Percentiles rank a stretch among this genome's conserved stretches.
Conservation (phyloP, 768 basidiomycete species). For the Phaffia australis region DNA sequence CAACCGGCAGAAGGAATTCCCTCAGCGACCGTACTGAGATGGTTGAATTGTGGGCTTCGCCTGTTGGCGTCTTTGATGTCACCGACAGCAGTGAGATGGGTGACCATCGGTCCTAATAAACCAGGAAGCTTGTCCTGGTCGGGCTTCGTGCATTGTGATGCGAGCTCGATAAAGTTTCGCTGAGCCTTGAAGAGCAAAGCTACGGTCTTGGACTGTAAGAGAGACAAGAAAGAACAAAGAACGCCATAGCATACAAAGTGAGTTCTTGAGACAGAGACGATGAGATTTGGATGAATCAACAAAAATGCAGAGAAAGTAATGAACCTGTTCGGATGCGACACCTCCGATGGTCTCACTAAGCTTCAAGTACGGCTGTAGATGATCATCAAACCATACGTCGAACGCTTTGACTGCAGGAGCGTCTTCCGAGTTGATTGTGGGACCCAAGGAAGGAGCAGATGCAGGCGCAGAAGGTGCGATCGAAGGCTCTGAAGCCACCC, state of each 20-base stretch:
- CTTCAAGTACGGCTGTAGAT: slow-evolving; percentile 61
- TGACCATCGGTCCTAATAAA: slow-evolving; percentile 58
- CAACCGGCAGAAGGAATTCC: slow-evolving; percentile 73
- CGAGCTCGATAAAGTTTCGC: slow-evolving; percentile 56
- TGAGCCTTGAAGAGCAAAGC: slow-evolving; percentile 57
- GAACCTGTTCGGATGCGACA: slow-evolving; percentile 68
- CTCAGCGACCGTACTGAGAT: slow-evolving; percentile 70
- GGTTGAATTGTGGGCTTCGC: slow-evolving; percentile 66
- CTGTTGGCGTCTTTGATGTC: slow-evolving; percentile 70
- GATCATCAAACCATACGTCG: slow-evolving; percentile 58
- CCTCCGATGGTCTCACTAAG: slow-evolving; percentile 62
- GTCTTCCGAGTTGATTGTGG: slow-evolving; percentile 38
- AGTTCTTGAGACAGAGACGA: neutral
- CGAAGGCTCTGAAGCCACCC: slow-evolving; percentile 24
- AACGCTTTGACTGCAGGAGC: slow-evolving; percentile 61
- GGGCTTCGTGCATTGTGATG: slow-evolving; percentile 69
- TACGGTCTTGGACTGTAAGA: slow-evolving; percentile 54
- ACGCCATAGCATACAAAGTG: neutral
- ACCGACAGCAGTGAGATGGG: slow-evolving; percentile 62
- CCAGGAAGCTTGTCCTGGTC: slow-evolving; percentile 49
- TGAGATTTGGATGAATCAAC: neutral
- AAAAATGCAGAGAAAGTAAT: slow-evolving; percentile 30
- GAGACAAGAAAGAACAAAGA: neutral
- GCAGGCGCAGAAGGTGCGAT: slow-evolving; percentile 34
- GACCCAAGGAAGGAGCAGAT: slow-evolving; percentile 35